phyloP scores from a whole-genome alignment of 164 flowering plant species.

The Dillenia suffruticosa region DNA sequence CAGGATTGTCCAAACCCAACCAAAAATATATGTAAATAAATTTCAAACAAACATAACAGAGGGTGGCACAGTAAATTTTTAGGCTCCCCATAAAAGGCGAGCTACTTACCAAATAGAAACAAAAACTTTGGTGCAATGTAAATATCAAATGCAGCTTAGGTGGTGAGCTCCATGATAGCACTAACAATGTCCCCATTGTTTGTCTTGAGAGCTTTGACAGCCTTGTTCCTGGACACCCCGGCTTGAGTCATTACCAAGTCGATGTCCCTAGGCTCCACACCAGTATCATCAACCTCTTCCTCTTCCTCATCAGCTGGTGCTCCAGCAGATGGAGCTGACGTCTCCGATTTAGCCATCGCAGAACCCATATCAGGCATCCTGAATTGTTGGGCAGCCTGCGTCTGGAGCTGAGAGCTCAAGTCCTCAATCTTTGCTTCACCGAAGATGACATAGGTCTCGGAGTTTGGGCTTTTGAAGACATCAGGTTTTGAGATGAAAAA shows the following conservation, averaged over 20 bases:
- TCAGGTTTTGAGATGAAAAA: conserved; percentile 91
- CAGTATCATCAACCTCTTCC: conserved; percentile 80
- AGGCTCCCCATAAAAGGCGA: too few relatives aligned
- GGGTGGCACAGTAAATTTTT: too few relatives aligned
- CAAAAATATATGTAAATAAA: too few relatives aligned
- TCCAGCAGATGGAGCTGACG: conserved; percentile 32
- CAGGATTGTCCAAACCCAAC: too few relatives aligned
- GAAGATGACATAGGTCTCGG: conserved; percentile 80
- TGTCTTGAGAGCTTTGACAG: conserved; percentile 77
- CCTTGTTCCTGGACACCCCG: conserved; percentile 75
- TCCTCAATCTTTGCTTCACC: conserved; percentile 97
- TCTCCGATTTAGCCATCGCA: conserved; percentile 51
- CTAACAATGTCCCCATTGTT: conserved; percentile 78
- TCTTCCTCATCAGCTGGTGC: conserved; percentile 67
- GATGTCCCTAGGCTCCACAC: conserved; percentile 77
- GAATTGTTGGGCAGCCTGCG: conserved; percentile 95
- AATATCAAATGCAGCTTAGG: conserved; percentile 21
- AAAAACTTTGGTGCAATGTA: too few relatives aligned
- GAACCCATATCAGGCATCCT: conserved; percentile 65
- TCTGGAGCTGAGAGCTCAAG: conserved; percentile 85
- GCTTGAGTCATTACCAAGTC: conserved; percentile 93
- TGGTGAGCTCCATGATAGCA: conserved; percentile 94
- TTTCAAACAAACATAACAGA: too few relatives aligned
- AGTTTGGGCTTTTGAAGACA: conserved; percentile 89
- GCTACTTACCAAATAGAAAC: too few relatives aligned